Percentiles rank a stretch among this genome's conserved stretches.
phyloP scores from a whole-genome alignment of 169 alveolate species.

The Theileria orientalis region DNA sequence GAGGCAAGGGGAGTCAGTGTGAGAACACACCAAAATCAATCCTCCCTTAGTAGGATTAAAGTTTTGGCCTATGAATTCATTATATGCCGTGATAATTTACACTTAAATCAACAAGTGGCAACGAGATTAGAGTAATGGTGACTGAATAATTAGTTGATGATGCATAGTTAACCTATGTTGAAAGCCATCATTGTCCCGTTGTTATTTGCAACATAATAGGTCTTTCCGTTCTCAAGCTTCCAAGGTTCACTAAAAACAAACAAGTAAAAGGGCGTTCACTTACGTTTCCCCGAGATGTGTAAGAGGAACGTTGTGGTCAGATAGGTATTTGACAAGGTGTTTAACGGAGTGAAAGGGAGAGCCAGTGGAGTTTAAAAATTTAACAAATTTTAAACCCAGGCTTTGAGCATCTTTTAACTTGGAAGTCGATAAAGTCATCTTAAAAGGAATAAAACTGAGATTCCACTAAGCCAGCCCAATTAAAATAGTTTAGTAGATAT shows the following conservation, averaged over 20 bases:
- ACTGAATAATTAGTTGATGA: not conserved
- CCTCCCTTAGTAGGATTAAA: constrained; percentile 48
- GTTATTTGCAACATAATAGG: constrained; percentile 46
- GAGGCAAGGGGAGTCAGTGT: constrained; percentile 67
- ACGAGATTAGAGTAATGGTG: not conserved
- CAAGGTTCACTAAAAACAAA: constrained; percentile 30
- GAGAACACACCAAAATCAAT: constrained; percentile 28
- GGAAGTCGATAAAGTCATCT: constrained; percentile 36
- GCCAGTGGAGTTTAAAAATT: constrained; percentile 56
- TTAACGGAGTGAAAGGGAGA: constrained; percentile 61
- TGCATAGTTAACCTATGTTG: constrained; percentile 34
- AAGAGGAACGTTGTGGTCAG: constrained; percentile 31
- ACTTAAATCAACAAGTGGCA: no score
- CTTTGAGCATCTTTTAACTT: constrained; percentile 37
- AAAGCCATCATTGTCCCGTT: constrained; percentile 64
- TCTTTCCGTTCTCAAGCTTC: constrained; percentile 42
- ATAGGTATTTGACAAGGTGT: constrained; percentile 37
- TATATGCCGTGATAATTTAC: not conserved
- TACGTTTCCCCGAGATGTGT: constrained; percentile 21
- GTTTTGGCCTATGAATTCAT: constrained; percentile 21
- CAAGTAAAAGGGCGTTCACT: not conserved
- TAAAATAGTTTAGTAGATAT: no score
- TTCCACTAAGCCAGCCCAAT: no score
- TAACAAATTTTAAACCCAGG: constrained; percentile 28
- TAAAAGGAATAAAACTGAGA: no score